Evolutionary conservation across 2,329 filamentous ascomycete genomes (phyloP).

Genomic region (Verticillium longisporum): DNA sequence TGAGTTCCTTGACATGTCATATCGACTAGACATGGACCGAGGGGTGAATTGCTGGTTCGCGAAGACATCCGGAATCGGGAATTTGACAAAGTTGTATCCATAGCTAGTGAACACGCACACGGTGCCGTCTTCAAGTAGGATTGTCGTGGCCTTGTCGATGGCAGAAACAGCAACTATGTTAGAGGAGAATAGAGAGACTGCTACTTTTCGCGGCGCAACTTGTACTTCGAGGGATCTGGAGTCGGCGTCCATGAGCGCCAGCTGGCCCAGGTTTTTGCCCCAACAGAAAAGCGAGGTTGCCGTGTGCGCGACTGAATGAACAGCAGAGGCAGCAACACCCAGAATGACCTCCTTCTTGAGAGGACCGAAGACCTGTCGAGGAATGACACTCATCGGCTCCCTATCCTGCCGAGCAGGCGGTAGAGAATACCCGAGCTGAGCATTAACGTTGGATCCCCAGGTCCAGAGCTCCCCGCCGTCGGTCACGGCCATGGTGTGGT

Average conservation of each 20-base stretch:
- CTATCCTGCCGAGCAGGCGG: slow-evolving; percentile 63
- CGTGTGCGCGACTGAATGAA: slow-evolving; percentile 89
- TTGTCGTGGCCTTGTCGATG: slow-evolving; percentile 83
- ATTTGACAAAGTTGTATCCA: slow-evolving; percentile 85
- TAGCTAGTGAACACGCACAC: slow-evolving; percentile 95
- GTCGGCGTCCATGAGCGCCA: slow-evolving; percentile 91
- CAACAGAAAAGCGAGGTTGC: slow-evolving; percentile 80
- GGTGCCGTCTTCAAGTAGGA: slow-evolving; percentile 77
- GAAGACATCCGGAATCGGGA: slow-evolving; percentile 66
- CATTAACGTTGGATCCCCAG: slow-evolving; percentile 84
- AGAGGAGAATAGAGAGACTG: slow-evolving; percentile 70
- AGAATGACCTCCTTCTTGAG: slow-evolving; percentile 79
- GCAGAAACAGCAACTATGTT: slow-evolving; percentile 75
- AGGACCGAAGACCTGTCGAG: slow-evolving; percentile 84
- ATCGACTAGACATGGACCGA: slow-evolving; percentile 57
- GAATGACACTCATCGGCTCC: slow-evolving; percentile 72
- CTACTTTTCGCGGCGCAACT: slow-evolving; percentile 74
- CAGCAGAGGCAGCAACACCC: slow-evolving; percentile 79
- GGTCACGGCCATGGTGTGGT: slow-evolving; percentile 81
- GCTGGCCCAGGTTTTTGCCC: slow-evolving; percentile 89
- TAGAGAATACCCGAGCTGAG: slow-evolving; percentile 79
- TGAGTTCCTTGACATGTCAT: slow-evolving; percentile 57
- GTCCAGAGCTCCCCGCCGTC: slow-evolving; percentile 87
- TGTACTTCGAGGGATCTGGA: slow-evolving; percentile 87
- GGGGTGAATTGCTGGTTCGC: slow-evolving; percentile 62